phyloP scores from a whole-genome alignment of 2,329 filamentous ascomycete species.

The Aspergillus hiratsukae region DNA sequence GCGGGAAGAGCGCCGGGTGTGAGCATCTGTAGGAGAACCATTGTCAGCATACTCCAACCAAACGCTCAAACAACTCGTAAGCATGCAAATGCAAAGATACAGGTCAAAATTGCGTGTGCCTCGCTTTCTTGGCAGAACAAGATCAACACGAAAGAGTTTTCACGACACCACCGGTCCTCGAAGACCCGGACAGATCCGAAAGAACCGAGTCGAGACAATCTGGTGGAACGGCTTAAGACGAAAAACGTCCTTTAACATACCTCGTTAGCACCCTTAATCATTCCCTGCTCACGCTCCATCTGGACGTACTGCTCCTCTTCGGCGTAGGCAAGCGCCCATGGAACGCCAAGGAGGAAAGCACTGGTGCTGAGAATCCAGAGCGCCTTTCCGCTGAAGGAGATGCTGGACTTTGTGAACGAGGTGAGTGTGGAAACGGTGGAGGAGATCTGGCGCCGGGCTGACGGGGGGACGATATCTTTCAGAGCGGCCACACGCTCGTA shows the following conservation, averaged over 20 bases:
- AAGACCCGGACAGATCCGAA: background rate
- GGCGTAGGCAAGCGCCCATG: conserved; percentile 85
- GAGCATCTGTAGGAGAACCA: conserved; percentile 33
- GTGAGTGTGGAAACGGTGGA: conserved; percentile 49
- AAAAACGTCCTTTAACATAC: conserved; percentile 39
- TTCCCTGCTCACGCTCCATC: conserved; percentile 96
- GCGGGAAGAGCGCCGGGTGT: conserved; percentile 31
- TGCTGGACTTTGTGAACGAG: conserved; percentile 43
- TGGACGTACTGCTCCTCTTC: conserved; percentile 96
- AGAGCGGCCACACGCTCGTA: conserved; percentile 67
- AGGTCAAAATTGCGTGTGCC: background rate
- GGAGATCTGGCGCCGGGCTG: conserved; percentile 64
- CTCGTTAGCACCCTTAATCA: conserved; percentile 88
- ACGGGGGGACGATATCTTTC: conserved; percentile 70
- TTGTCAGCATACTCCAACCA: background rate
- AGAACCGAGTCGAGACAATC: background rate
- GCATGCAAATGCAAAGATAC: background rate
- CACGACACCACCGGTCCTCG: background rate
- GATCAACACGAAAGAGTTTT: conserved; percentile 4
- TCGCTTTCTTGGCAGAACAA: background rate
- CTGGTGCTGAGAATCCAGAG: conserved; percentile 89
- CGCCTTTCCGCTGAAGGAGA: conserved; percentile 71
- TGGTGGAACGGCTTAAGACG: background rate
- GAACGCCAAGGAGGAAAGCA: conserved; percentile 83
- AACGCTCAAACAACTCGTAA: background rate